These are phyloP conservation scores for Backusella sp. DNA, from an alignment of 192 early-diverging fungal species.

Conservation along the genomic window DNA sequence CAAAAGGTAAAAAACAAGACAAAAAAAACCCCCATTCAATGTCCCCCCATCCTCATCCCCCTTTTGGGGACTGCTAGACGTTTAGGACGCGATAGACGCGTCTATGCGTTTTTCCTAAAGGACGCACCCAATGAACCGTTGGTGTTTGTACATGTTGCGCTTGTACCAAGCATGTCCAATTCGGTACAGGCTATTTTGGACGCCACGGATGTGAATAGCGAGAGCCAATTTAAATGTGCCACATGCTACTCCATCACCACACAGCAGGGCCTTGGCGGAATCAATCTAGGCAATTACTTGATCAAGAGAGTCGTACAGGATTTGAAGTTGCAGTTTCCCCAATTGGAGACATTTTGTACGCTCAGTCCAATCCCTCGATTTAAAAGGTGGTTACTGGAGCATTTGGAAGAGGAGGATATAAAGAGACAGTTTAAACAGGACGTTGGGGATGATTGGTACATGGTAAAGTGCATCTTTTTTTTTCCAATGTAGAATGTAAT, in stretches of 20 bases:
- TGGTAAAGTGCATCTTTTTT: not conserved
- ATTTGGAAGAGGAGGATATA: not conserved
- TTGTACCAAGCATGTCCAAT: conserved; percentile 58
- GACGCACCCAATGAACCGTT: conserved; percentile 79
- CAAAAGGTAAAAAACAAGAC: conserved; percentile 59
- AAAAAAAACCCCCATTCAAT: not conserved
- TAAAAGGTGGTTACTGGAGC: conserved; percentile 69
- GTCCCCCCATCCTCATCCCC: too few species aligned
- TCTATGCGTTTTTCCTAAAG: conserved; percentile 84
- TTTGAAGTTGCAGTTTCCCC: conserved; percentile 65
- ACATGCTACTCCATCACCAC: conserved; percentile 96
- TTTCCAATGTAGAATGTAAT: not conserved
- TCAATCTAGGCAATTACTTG: conserved; percentile 88
- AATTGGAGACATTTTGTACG: conserved; percentile 79
- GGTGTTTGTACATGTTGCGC: conserved; percentile 88
- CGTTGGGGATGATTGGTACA: not conserved
- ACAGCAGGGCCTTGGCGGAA: conserved; percentile 81
- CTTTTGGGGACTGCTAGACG: conserved; percentile 23
- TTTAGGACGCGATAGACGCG: conserved; percentile 62
- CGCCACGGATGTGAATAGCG: conserved; percentile 22
- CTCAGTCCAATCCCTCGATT: conserved; percentile 91
- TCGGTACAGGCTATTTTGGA: conserved; percentile 60
- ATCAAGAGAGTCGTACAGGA: conserved; percentile 89
- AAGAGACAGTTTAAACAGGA: not conserved
- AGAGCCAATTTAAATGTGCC: conserved; percentile 57